Percentiles rank a stretch among this genome's conserved stretches.
Evolutionary conservation across 1,139 yeast species (phyloP).

Genomic region (Pichia sp.): DNA sequence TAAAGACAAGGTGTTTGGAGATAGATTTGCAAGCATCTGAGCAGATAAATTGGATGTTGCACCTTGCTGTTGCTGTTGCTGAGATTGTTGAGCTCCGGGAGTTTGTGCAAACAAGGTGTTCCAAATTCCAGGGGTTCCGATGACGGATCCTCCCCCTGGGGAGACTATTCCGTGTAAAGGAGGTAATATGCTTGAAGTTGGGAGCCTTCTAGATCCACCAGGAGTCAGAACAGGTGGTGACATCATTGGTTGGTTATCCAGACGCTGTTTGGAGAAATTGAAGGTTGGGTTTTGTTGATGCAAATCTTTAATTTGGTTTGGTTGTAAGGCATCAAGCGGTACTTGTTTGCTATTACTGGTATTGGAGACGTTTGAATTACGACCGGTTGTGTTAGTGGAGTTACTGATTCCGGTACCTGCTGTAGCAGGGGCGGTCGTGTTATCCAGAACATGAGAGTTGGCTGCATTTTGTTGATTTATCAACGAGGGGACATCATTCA

Average conservation of each 20-base stretch:
- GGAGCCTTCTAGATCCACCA: conserved; percentile 37
- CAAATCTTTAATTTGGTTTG: background rate
- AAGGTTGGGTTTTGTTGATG: background rate
- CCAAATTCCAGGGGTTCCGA: conserved; percentile 44
- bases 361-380: background rate
- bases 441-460: no score
- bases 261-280: conserved; percentile 1
- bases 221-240: conserved; percentile 50
- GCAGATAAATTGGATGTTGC: background rate
- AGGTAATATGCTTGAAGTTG: conserved; percentile 30
- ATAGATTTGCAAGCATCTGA: background rate
- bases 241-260: conserved; percentile 11
- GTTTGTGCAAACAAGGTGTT: conserved; percentile 38
- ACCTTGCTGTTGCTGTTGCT: conserved; percentile 22
- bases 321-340: background rate
- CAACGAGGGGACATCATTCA: no score
- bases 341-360: background rate
- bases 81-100: conserved; percentile 8
- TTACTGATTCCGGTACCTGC: no score
- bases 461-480: no score
- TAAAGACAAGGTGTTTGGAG: conserved; percentile 5
- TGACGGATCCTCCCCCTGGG: conserved; percentile 29
- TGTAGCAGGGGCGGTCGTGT: no score
- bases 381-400: background rate
- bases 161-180: conserved; percentile 35